Base-by-base conservation (phyloP, 257 asterid species). In the Solanum habrochaites region DNA sequence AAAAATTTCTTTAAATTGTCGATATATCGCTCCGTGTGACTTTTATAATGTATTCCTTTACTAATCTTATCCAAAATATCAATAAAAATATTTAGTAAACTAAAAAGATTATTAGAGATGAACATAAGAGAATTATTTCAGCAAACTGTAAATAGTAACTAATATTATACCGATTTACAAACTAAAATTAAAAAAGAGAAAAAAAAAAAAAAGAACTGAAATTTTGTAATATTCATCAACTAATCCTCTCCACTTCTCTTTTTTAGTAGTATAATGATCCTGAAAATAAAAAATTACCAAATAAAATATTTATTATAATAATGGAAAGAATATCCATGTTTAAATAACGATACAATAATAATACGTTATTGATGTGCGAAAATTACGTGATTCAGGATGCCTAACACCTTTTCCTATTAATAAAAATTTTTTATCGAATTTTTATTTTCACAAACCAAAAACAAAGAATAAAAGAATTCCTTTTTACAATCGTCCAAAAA, bases 201-300 rank as follows among this genome's bases (percentile, higher is more conserved):
- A 18, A n/a, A 56, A 4, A 43, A 27, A 16, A 45, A 2, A 15
- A 7, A 6, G 16, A 45, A 45, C 25, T 15, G 42, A 43, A 14
- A 78, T 45, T 27, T 43, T 25, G 42, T 78, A 45, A 78, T 16
- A 45, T 78, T 1, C 8, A 71, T 39, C 3, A 27, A 2, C 25
- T 29, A 27, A 16, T 5, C 31, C 25, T 25, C 84, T 27, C 42
- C 45, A 18, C 31, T 3, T 45, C 16, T 13, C 35, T 78, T 45
- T 45, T 74, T 83, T 62, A 95, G 90, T 94, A 94, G 82, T 95
- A 93, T 49, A 94, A 90, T 32, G 98, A 94, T 90, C 98, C 98
- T 95, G 94, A 88, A 83, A 37, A 37, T 37, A 3, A 87, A 11
- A 11, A 18, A 29, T 72, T 3, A 32, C 4, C 0, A 5, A 8